These are phyloP conservation scores for Anthracocystis walkeri DNA, from an alignment of 1,284 basidiomycete genomes.

Conservation along the genomic window DNA sequence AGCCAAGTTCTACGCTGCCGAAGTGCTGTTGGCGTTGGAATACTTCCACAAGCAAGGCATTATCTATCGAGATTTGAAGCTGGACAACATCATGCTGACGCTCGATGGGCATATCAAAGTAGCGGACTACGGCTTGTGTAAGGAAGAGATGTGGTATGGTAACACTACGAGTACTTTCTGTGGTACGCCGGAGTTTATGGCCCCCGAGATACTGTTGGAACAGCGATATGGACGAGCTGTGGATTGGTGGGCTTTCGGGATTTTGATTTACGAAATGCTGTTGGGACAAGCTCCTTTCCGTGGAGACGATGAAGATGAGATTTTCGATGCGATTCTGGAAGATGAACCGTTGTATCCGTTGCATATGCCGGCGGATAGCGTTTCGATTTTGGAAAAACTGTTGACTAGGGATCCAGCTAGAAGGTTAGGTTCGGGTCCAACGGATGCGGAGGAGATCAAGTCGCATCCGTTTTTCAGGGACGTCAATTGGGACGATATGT, in stretches of 20 bases:
- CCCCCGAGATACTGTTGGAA: conserved; percentile 98
- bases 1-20: conserved; percentile 99
- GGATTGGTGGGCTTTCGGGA: conserved; percentile 99
- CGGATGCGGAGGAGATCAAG: conserved; percentile 97
- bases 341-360: conserved; percentile 99
- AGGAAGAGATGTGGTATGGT: conserved; percentile 98
- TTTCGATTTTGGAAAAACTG: conserved; percentile 92
- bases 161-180: conserved; percentile 99
- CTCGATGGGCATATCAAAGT: conserved; percentile 98
- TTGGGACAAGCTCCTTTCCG: conserved; percentile 98
- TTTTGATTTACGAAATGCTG: conserved; percentile 98
- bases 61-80: conserved; percentile 86
- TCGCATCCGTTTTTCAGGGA: conserved; percentile 98
- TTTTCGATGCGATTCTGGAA: conserved; percentile 98
- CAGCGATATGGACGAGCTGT: conserved; percentile 98
- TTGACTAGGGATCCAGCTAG: conserved; percentile 91
- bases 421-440: conserved; percentile 91
- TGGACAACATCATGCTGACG: conserved; percentile 97
- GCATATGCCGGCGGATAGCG: conserved; percentile 98
- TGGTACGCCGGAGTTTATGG: conserved; percentile 99
- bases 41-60: conserved; percentile 99
- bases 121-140: conserved; percentile 98
- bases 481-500: conserved; percentile 93
- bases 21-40: conserved; percentile 93
- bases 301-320: conserved; percentile 99